Evolutionary conservation across 2,329 filamentous ascomycete genomes (phyloP).

Genomic region (Claviceps humidiphila): DNA sequence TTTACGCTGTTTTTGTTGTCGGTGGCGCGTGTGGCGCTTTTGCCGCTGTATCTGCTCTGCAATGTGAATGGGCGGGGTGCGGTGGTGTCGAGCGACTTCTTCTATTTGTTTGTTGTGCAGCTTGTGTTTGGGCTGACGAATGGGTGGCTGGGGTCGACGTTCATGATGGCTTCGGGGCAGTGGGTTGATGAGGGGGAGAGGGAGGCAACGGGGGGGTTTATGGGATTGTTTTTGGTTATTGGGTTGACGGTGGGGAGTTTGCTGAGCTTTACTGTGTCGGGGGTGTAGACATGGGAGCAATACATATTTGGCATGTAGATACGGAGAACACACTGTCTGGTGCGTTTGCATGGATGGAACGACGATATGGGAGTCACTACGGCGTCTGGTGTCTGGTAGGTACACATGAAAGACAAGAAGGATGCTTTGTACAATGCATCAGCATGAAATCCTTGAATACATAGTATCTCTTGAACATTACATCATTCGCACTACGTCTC

Average conservation of each 20-base stretch:
- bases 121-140: slow-evolving; percentile 72
- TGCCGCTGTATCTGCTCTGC: slow-evolving; percentile 81
- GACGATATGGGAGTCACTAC: no score
- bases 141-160: slow-evolving; percentile 73
- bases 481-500: no score
- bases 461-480: no score
- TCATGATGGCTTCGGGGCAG: slow-evolving; percentile 80
- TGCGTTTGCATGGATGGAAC: no score
- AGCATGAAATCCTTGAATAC: no score
- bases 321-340: no score
- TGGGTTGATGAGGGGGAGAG: slow-evolving; percentile 74
- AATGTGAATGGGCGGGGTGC: slow-evolving; percentile 72
- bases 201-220: slow-evolving; percentile 84
- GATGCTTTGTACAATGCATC: no score
- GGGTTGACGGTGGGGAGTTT: slow-evolving; percentile 79
- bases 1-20: slow-evolving; percentile 53
- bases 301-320: background rate
- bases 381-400: no score
- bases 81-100: slow-evolving; percentile 63
- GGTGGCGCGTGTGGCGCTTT: slow-evolving; percentile 51
- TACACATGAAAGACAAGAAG: no score
- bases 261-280: slow-evolving; percentile 65
- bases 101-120: slow-evolving; percentile 79
- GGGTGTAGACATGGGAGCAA: slow-evolving; percentile 10
- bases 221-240: slow-evolving; percentile 79